Evolutionary conservation across 768 basidiomycete species (phyloP).

Genomic region (Mycena vulgaris): DNA sequence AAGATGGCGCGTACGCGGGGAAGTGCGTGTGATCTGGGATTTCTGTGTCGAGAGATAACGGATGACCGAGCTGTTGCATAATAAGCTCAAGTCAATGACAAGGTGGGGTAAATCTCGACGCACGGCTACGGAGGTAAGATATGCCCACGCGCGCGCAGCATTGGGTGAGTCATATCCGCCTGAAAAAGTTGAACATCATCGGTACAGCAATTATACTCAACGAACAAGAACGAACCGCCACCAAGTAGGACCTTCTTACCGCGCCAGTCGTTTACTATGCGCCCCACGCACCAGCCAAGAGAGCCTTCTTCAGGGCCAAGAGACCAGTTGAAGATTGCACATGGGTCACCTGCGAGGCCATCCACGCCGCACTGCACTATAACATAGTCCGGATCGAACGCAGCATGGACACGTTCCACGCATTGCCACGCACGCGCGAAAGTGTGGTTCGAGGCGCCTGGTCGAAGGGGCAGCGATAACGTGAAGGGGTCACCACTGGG

Average conservation of each 20-base stretch:
- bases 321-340: conserved; percentile 81
- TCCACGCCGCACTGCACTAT: conserved; percentile 92
- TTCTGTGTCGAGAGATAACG: conserved; percentile 69
- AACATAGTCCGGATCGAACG: conserved; percentile 83
- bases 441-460: conserved; percentile 78
- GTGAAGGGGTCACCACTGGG: conserved; percentile 72
- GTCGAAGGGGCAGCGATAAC: conserved; percentile 83
- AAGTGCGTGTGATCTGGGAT: conserved; percentile 87
- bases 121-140: conserved; percentile 84
- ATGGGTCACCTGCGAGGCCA: conserved; percentile 88
- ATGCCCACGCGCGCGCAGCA: conserved; percentile 89
- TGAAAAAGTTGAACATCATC: conserved; percentile 28
- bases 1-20: conserved; percentile 83
- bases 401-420: conserved; percentile 71
- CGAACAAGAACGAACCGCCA: conserved; percentile 67
- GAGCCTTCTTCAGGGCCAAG: conserved; percentile 71
- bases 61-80: conserved; percentile 63
- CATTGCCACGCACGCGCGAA: conserved; percentile 75
- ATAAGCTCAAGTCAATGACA: not conserved
- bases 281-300: conserved; percentile 77
- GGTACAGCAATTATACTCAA: not conserved
- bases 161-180: conserved; percentile 91
- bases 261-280: conserved; percentile 67
- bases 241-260: conserved; percentile 81
- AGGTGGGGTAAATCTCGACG: conserved; percentile 44